Evolutionary conservation across 179 eudicot species (phyloP).

Genomic region (Corrigiola litoralis): DNA sequence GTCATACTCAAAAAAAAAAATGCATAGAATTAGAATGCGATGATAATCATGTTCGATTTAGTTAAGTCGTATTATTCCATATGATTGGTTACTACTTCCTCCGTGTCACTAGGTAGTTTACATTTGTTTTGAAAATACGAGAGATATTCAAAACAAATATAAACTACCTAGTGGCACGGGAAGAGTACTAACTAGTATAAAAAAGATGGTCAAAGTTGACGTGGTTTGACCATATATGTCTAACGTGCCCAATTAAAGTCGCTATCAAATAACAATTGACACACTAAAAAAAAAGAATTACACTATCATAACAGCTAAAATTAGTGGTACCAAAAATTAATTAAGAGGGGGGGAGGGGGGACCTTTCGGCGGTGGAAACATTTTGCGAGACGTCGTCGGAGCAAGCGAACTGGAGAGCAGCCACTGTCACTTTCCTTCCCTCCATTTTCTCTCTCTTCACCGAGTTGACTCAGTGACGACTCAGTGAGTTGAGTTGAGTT

Average conservation of each 20-base stretch:
- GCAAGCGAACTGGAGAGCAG: slow-evolving; percentile 90
- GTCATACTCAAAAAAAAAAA: too few species aligned
- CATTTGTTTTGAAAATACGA: too few species aligned
- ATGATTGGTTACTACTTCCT: too few species aligned
- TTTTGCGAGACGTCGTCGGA: slow-evolving; percentile 64
- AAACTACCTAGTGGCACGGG: too few species aligned
- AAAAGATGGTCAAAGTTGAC: too few species aligned
- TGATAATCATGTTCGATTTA: too few species aligned
- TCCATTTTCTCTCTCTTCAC: slow-evolving; percentile 22
- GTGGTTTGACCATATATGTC: neutral
- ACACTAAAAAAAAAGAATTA: neutral
- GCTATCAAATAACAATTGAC: too few species aligned
- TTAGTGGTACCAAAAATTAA: neutral
- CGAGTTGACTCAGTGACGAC: neutral
- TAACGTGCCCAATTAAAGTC: neutral
- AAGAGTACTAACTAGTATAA: too few species aligned
- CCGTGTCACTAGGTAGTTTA: too few species aligned
- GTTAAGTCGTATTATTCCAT: too few species aligned
- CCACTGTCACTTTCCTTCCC: slow-evolving; percentile 51
- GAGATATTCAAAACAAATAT: too few species aligned
- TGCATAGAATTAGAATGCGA: too few species aligned
- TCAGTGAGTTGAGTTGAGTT: neutral
- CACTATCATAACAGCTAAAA: neutral
- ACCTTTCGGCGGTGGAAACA: slow-evolving; percentile 77
- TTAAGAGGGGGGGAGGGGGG: neutral